A percentile compares a stretch with the other conserved stretches of the same genome.
These are phyloP conservation scores for Cyclospora cayetanensis DNA, from an alignment of 169 alveolate genomes.

Conservation along the genomic window DNA sequence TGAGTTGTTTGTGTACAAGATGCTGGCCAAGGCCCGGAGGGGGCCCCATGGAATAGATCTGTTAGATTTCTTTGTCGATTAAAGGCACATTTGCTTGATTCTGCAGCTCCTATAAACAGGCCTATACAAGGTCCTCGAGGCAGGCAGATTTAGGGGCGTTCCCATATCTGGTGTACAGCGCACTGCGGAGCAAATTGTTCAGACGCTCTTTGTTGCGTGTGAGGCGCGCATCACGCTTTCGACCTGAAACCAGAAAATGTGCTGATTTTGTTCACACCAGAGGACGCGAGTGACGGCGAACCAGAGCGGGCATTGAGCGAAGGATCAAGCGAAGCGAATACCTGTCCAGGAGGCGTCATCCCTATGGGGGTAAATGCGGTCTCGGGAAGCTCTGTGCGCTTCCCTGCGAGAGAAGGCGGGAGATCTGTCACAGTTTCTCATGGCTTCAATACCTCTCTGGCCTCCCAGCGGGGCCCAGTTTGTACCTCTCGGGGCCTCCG, in stretches of 20 bases:
- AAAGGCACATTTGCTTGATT: slow-evolving; percentile 81
- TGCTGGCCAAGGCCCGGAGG: slow-evolving; percentile 58
- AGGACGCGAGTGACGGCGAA: too few relatives aligned
- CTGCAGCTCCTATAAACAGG: slow-evolving; percentile 77
- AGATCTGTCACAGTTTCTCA: too few relatives aligned
- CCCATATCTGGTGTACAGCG: slow-evolving; percentile 79
- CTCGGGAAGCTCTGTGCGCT: too few relatives aligned
- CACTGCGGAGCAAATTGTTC: slow-evolving; percentile 81
- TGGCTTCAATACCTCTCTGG: too few relatives aligned
- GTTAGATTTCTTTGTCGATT: slow-evolving; percentile 77
- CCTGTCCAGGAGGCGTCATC: too few relatives aligned
- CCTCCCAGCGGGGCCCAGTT: too few relatives aligned
- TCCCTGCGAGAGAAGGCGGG: too few relatives aligned
- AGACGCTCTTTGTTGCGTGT: slow-evolving; percentile 79
- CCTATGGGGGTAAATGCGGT: too few relatives aligned
- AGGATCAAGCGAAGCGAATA: too few relatives aligned
- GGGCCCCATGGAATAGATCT: slow-evolving; percentile 70
- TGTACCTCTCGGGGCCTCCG: too few relatives aligned
- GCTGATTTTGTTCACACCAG: slow-evolving; percentile 67
- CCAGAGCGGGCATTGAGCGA: too few relatives aligned
- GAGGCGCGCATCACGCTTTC: slow-evolving; percentile 84
- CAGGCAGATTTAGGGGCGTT: slow-evolving; percentile 75
- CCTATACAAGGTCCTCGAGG: slow-evolving; percentile 77
- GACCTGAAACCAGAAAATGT: slow-evolving; percentile 92
- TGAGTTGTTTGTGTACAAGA: slow-evolving; percentile 75